These are phyloP conservation scores for Cicer bijugum DNA, from an alignment of 306 rosid genomes.

Conservation along the genomic window DNA sequence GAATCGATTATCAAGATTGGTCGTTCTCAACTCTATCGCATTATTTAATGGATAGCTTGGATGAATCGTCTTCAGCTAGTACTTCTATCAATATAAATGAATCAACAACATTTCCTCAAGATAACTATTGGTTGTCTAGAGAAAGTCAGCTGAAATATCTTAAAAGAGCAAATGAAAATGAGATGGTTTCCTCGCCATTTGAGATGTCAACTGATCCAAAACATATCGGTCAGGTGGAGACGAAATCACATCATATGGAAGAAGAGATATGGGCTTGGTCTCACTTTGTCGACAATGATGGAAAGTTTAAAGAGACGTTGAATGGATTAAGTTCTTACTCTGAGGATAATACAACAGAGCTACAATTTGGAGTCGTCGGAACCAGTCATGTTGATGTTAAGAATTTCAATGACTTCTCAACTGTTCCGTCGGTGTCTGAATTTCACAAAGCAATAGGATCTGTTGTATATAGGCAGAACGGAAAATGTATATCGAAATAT, in stretches of 20 bases:
- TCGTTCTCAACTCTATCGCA: conserved; percentile 47
- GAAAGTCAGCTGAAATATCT: conserved; percentile 37
- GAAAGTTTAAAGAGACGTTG: conserved; percentile 51
- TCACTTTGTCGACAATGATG: conserved; percentile 45
- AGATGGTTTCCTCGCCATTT: conserved; percentile 38
- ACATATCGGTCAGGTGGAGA: conserved; percentile 46
- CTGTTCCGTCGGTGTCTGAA: conserved; percentile 60
- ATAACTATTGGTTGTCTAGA: conserved; percentile 37
- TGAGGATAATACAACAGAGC: conserved; percentile 40
- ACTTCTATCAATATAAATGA: conserved; percentile 32
- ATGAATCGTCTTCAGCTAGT: conserved; percentile 50
- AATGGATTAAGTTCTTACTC: conserved; percentile 43
- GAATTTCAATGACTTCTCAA: conserved; percentile 43
- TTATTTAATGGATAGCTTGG: conserved; percentile 49
- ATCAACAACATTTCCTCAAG: conserved; percentile 43
- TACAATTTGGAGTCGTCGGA: conserved; percentile 46
- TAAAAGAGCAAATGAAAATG: conserved; percentile 43
- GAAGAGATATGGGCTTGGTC: conserved; percentile 52
- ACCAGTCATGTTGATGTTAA: conserved; percentile 31
- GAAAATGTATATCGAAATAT: conserved; percentile 45
- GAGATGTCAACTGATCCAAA: conserved; percentile 25
- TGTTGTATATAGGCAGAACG: conserved; percentile 41
- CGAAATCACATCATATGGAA: conserved; percentile 51
- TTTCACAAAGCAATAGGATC: conserved; percentile 68
- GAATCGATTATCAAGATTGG: conserved; percentile 46